phyloP scores from a whole-genome alignment of 495 filamentous ascomycete species.

The Oleoguttula mirabilis region DNA sequence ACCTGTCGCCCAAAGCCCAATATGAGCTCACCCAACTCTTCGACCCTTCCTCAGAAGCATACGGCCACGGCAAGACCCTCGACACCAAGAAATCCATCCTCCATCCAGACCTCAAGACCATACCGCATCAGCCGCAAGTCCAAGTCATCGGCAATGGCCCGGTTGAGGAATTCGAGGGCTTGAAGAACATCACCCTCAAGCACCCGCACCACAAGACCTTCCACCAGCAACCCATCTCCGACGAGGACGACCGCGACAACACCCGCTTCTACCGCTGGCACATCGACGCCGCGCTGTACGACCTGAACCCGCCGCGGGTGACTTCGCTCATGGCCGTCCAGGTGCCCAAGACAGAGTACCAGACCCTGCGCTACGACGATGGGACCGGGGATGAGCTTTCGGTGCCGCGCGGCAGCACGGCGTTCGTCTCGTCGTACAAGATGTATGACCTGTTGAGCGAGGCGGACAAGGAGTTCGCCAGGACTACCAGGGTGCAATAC shows the following conservation, averaged over 20 bases:
- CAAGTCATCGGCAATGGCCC: constrained; percentile 66
- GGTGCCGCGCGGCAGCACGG: constrained; percentile 63
- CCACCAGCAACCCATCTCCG: constrained; percentile 50
- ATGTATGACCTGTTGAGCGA: constrained; percentile 61
- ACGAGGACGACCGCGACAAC: constrained; percentile 49
- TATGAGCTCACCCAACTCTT: constrained; percentile 59
- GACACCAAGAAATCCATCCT: constrained; percentile 56
- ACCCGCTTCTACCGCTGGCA: constrained; percentile 72
- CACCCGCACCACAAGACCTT: constrained; percentile 68
- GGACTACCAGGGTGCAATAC: constrained; percentile 54
- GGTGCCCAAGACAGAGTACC: constrained; percentile 51
- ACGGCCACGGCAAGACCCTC: constrained; percentile 62
- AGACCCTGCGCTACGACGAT: constrained; percentile 59
- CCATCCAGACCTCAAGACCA: constrained; percentile 65
- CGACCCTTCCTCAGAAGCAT: constrained; percentile 49
- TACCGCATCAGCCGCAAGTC: constrained; percentile 66
- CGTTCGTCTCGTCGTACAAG: constrained; percentile 63
- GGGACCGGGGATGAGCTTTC: constrained; percentile 53
- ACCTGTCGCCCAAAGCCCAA: constrained; percentile 52
- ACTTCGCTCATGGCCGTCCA: constrained; percentile 57
- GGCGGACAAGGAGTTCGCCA: constrained; percentile 55
- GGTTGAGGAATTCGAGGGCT: constrained; percentile 51
- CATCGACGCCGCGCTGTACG: constrained; percentile 66
- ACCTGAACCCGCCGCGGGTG: constrained; percentile 53
- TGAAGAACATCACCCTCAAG: constrained; percentile 51